Base-by-base conservation (phyloP, 768 basidiomycete genomes). In the Mycena alexandri region DNA sequence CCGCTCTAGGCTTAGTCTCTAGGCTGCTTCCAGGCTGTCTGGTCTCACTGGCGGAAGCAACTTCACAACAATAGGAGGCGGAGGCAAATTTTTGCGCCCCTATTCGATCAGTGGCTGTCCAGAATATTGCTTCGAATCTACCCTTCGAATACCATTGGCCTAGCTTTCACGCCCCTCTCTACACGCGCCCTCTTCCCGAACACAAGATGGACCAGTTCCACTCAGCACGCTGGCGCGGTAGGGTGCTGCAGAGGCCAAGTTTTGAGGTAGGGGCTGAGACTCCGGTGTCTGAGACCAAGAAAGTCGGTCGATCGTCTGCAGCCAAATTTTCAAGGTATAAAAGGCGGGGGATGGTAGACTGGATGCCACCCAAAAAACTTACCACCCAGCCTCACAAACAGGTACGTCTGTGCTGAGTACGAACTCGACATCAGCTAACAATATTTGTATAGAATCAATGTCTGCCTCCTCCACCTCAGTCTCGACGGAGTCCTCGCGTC, bases 321-420 rank as follows among this genome's bases (percentile, higher is more conserved):
- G 46, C 38, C 58, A 19, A 9, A 33, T 61, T 56, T n/a, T 51
- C n/a, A 22, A 61, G 60, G 44, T 61, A 67, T 67, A 67, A 67
- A 61, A 44, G 46, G 25, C n/a, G 25, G 19, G 53, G 16, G 17
- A 11, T 16, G 47, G 21, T 34, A 38, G 7, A 11, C 16, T 9
- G 29, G 41, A 25, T 48, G 10, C 55, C 52, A 43, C 51, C 2
- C 46, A 21, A 24, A 51, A 29, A 43, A 11, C 38, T 9, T 9
- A 47, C 25, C 25, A 46, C 46, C 38, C 38, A 38, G 9, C 38
- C 43, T 21, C 25, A 44, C 5, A 57, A 44, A 9, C 12, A 9
- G 21, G 48, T 50, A 22, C 48, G 48, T 29, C 11, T 29, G 1
- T 11, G 25, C 16, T 50, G 12, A 5, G 13, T 16, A 3, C 14